Base-by-base conservation (phyloP, 306 rosid genomes). In the Quercus cerris region DNA sequence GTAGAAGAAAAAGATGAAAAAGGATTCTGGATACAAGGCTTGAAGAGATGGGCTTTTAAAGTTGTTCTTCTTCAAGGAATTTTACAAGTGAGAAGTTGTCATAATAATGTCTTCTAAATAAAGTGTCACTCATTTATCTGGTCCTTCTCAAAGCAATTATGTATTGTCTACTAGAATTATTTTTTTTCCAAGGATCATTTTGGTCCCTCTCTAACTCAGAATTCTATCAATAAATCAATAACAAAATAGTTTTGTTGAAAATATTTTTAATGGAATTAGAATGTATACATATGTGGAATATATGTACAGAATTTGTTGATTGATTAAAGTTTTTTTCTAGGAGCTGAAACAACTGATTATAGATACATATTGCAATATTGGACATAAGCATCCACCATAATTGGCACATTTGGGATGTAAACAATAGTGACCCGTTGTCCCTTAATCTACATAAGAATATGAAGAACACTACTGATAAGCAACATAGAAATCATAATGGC, bases 51-150 rank as follows among this genome's bases (percentile, higher is more conserved):
- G 66, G 35, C 5, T 73, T 61, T 62, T 52, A n/a, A n/a, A 69
- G 70, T 64, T 79, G 77, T n/a, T 77, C 33, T 55, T 73, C 76
- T 49, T 78, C 77, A 71, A 80, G 85, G 83, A 78, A 81, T 70
- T 76, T 86, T 79, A 83, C 73, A 13, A 85, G 80, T 77, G 80
- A 83, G 80, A 63, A 84, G 87, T 80, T 83, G 80, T 74, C 76
- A 83, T 82, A 74, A 69, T 62, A 6, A 62, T 66, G 23, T 81
- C 55, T 73, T 82, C 81, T 56, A 62, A 92, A 92, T 88, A 88
- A 49, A 90, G 62, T 56, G 70, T 80, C 75, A 67, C 81, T 70
- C 76, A 73, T 82, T 76, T 61, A 79, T 78, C 85, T 75, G 84
- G 80, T 82, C 87, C 83, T 70, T 82, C 78, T 62, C 67, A 54